phyloP scores from a whole-genome alignment of 106 monocot genomes.

The Agapanthus africanus region DNA sequence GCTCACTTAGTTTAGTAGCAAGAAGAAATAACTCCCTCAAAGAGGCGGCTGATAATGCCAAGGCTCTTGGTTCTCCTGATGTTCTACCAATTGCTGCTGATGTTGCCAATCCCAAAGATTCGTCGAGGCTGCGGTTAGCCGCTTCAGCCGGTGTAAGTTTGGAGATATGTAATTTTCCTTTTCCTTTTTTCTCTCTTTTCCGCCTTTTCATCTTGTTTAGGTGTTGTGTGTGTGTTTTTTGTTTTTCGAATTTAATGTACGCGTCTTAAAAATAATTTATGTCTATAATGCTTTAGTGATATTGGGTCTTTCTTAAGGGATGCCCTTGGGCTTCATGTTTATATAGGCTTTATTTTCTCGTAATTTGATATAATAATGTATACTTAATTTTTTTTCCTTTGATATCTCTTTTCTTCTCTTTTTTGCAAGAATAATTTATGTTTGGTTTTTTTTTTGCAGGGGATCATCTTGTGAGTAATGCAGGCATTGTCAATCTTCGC shows the following conservation, averaged over 20 bases:
- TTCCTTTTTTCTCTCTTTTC: too few relatives aligned
- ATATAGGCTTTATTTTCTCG: too few relatives aligned
- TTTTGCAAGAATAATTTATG: background rate
- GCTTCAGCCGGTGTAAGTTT: constrained; percentile 37
- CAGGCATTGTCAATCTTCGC: constrained; percentile 40
- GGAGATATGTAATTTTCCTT: constrained; percentile 1
- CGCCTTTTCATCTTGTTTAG: too few relatives aligned
- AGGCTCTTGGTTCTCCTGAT: constrained; percentile 31
- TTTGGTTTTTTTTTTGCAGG: too few relatives aligned
- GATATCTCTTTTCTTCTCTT: background rate
- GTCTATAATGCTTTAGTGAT: too few relatives aligned
- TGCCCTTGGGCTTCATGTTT: too few relatives aligned
- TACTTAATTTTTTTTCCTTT: background rate
- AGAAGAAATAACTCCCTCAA: constrained; percentile 36
- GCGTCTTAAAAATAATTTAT: too few relatives aligned
- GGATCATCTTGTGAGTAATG: constrained; percentile 51
- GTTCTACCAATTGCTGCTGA: constrained; percentile 16
- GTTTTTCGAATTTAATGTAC: too few relatives aligned
- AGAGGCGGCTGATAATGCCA: constrained; percentile 24
- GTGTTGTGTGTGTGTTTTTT: too few relatives aligned
- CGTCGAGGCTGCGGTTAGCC: constrained; percentile 35
- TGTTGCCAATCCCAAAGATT: constrained; percentile 25
- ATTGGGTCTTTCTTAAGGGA: too few relatives aligned
- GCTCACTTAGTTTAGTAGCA: constrained; percentile 51
- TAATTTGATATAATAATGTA: too few relatives aligned